Evolutionary conservation across 1,284 basidiomycete genomes (phyloP).

Genomic region (Inonotus hispidus): DNA sequence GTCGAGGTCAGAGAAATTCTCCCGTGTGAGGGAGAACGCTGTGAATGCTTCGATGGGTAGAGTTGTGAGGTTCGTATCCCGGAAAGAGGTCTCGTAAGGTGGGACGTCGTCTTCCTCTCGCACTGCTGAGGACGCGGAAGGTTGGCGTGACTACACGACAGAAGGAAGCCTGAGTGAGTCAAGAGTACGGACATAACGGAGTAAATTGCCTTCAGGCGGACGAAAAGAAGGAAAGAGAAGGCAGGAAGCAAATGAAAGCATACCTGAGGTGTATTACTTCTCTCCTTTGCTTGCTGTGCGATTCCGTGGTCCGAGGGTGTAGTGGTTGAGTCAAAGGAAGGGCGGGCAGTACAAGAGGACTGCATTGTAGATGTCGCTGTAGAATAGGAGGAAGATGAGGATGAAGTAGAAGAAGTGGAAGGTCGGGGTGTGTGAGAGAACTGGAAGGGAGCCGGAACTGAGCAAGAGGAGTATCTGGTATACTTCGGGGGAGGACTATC

Average conservation of each 20-base stretch:
- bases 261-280: not conserved
- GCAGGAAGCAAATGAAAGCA: not conserved
- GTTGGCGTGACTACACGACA: not conserved
- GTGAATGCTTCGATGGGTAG: constrained; percentile 1
- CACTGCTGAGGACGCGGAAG: not conserved
- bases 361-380: not conserved
- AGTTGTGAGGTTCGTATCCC: not conserved
- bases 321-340: not conserved
- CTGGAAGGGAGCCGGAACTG: not conserved
- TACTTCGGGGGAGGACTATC: constrained; percentile 1
- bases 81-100: not conserved
- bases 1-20: not conserved
- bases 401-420: constrained; percentile 3
- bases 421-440: not conserved
- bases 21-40: not conserved
- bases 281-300: not conserved
- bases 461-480: not conserved
- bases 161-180: not conserved
- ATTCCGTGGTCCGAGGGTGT: not conserved
- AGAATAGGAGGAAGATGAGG: not conserved
- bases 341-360: not conserved
- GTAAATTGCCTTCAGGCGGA: not conserved
- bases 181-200: not conserved
- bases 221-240: not conserved
- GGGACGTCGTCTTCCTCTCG: not conserved